Evolutionary conservation across 495 filamentous ascomycete genomes (phyloP), one percentile per base, ranked within the genome.

Genomic region (Pseudevernia furfuracea): DNA sequence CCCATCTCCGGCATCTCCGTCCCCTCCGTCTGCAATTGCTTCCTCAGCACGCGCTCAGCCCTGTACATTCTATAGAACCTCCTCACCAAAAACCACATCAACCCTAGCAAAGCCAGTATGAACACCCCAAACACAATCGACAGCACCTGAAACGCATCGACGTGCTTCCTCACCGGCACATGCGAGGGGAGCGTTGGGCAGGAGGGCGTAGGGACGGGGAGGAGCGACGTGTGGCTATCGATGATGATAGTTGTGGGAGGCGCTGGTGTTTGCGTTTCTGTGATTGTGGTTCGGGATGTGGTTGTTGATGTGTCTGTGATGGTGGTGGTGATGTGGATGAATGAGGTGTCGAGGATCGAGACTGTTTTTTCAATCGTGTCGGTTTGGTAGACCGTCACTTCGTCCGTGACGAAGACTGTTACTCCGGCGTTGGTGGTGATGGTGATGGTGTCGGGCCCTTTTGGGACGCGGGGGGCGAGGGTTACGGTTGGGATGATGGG

Each of bases 21-120:
- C 37, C 60, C 49, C 19, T 62, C 60, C 25, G 60, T 62, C 48
- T 62, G 60, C 48, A 62, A 14, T 5, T 62, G 60, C 14, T 62
- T 62, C 37, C 60, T 43, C 49, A 62, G 39, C 23, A 62, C 60
- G 15, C 60, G 25, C 60, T 62, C 60, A 10, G 48, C 60, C n/a
- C 60, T 37, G 14, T 53, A 55, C 60, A 55, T 62, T 12, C 21
- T 25, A 15, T 53, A 55, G 19, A 62, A 62, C 1, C 60, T 10
- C 7, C 60, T 21, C 39, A 55, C 41, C 0, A 62, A 30, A 9
- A 55, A 43, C 1, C 36, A 38, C 36, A 52, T 53, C 34, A 56
- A 25, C 1, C 12, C 60, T 30, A 62, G 21, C 48, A 43, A 12
- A 0, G 36, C 0, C 1, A 62, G 8, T 23, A 59, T 32, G 3